phyloP scores from a whole-genome alignment of 2,329 filamentous ascomycete genomes.

The Penicillium sp. region DNA sequence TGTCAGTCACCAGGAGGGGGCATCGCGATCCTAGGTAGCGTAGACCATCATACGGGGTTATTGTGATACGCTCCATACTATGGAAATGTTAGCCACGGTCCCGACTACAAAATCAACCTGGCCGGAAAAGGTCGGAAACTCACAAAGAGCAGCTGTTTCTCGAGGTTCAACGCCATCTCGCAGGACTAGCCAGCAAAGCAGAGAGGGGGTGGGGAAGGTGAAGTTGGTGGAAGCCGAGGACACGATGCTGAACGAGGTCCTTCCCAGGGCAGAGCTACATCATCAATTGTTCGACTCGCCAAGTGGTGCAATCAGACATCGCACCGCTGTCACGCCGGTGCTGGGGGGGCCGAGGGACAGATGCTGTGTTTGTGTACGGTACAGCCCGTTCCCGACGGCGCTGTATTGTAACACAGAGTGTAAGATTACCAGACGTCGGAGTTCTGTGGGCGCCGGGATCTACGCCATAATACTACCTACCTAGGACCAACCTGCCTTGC shows the following conservation, averaged over 20 bases:
- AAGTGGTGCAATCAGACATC: conserved; percentile 11
- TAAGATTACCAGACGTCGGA: neutral
- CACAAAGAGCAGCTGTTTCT: conserved; percentile 63
- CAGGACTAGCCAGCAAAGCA: neutral
- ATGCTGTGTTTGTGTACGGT: conserved; percentile 6
- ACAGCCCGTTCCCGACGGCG: neutral
- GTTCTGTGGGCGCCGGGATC: neutral
- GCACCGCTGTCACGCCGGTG: conserved; percentile 10
- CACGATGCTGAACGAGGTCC: conserved; percentile 5
- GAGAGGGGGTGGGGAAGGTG: neutral
- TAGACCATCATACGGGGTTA: conserved; percentile 47
- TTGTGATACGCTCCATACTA: conserved; percentile 64
- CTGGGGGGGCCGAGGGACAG: conserved; percentile 11
- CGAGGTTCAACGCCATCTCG: conserved; percentile 52
- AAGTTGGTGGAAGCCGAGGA: conserved; percentile 2
- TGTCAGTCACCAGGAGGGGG: conserved; percentile 14
- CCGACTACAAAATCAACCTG: neutral
- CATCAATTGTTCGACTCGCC: conserved; percentile 11
- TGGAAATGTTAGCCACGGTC: conserved; percentile 15
- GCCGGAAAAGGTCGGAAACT: conserved; percentile 26
- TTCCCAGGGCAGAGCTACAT: conserved; percentile 6
- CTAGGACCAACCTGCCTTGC: no score
- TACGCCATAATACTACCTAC: no score
- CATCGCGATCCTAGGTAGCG: conserved; percentile 5
- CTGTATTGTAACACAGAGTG: conserved; percentile 2